These are phyloP conservation scores for Calocybe cyanea DNA, from an alignment of 768 basidiomycete genomes.

Conservation along the genomic window DNA sequence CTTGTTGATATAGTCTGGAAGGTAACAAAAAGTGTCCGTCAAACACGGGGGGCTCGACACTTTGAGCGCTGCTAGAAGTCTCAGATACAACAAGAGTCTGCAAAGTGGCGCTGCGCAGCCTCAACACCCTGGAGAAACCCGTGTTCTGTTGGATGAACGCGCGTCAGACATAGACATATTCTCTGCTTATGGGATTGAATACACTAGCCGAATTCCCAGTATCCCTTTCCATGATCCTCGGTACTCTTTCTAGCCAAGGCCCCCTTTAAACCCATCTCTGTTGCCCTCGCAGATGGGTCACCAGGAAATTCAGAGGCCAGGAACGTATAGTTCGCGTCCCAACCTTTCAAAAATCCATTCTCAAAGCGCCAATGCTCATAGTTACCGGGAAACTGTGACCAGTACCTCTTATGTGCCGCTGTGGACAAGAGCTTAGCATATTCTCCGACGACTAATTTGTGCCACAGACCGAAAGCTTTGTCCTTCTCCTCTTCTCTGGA, in stretches of 20 bases:
- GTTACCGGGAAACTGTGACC: slow-evolving; percentile 46
- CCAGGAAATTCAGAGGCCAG: slow-evolving; percentile 24
- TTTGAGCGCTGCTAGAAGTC: too few species aligned
- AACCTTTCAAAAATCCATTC: slow-evolving; percentile 63
- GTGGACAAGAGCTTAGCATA: slow-evolving; percentile 22
- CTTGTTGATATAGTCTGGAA: too few species aligned
- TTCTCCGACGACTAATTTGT: slow-evolving; percentile 11
- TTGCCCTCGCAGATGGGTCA: slow-evolving; percentile 24
- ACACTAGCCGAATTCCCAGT: slow-evolving; percentile 66
- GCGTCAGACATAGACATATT: background rate
- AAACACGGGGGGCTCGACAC: too few species aligned
- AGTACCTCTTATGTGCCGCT: slow-evolving; percentile 39
- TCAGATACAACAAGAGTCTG: too few species aligned
- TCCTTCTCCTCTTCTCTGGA: slow-evolving; percentile 25
- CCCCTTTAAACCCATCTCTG: slow-evolving; percentile 62
- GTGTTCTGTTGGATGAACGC: slow-evolving; percentile 44
- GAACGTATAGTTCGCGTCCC: slow-evolving; percentile 68
- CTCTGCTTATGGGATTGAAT: background rate
- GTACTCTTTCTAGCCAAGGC: slow-evolving; percentile 51
- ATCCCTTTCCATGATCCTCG: slow-evolving; percentile 38
- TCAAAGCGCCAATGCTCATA: slow-evolving; percentile 69
- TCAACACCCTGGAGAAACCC: slow-evolving; percentile 57
- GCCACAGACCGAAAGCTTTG: slow-evolving; percentile 27
- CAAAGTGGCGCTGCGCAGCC: too few species aligned
- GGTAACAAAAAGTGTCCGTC: too few species aligned